These are phyloP conservation scores for Apiotrichum veenhuisii DNA, from an alignment of 1,284 basidiomycete species.

Conservation along the genomic window DNA sequence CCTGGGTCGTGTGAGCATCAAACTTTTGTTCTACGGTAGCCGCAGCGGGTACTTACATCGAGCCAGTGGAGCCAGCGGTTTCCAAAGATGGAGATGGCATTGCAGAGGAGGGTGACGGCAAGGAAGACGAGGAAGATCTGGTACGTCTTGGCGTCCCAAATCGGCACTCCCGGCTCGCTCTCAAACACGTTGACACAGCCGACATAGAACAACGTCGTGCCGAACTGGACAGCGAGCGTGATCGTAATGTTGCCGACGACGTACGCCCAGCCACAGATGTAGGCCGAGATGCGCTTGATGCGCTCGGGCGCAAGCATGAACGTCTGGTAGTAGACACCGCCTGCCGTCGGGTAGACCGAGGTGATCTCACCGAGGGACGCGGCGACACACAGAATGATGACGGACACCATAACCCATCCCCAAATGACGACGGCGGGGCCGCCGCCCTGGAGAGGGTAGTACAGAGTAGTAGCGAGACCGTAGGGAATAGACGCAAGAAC, in stretches of 20 bases:
- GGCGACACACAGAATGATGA: slow-evolving; percentile 50
- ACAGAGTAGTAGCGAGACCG: slow-evolving; percentile 36
- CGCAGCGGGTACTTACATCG: slow-evolving; percentile 25
- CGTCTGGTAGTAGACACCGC: slow-evolving; percentile 52
- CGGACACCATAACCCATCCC: slow-evolving; percentile 50
- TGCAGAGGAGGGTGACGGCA: slow-evolving; percentile 18
- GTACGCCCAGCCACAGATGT: slow-evolving; percentile 51
- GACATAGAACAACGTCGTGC: slow-evolving; percentile 31
- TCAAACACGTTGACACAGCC: slow-evolving; percentile 27
- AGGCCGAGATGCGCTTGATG: slow-evolving; percentile 45
- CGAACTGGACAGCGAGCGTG: slow-evolving; percentile 51
- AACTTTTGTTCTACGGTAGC: neutral
- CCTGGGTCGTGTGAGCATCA: slow-evolving; percentile 12
- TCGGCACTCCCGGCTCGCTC: slow-evolving; percentile 12
- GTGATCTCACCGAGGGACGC: slow-evolving; percentile 51
- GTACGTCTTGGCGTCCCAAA: slow-evolving; percentile 20
- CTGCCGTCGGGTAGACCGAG: slow-evolving; percentile 48
- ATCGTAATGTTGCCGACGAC: slow-evolving; percentile 51
- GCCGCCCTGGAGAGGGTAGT: slow-evolving; percentile 35
- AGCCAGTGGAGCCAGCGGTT: slow-evolving; percentile 39
- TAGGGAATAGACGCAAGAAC: slow-evolving; percentile 37
- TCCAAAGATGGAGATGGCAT: slow-evolving; percentile 28
- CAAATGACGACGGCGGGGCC: slow-evolving; percentile 37
- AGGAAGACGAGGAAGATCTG: slow-evolving; percentile 20
- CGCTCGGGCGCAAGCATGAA: slow-evolving; percentile 45